Base-by-base conservation (phyloP, 2,329 filamentous ascomycete species). In the Fusarium kyushuense region DNA sequence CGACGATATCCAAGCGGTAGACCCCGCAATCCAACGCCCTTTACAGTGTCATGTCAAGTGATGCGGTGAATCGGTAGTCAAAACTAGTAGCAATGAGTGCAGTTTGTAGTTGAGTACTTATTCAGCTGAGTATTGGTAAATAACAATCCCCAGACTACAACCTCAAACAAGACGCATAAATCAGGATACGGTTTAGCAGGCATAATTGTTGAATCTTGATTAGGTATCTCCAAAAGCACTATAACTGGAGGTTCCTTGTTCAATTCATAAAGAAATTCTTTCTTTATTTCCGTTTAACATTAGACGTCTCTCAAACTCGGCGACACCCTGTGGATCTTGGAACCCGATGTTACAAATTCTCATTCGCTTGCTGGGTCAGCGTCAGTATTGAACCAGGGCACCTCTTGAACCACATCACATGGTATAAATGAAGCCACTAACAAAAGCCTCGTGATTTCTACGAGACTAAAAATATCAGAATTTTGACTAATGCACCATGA, bases 1-100 rank as follows among this genome's bases (percentile, higher is more conserved):
- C 59, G 59, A 63, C 23, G 58, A 63, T 63, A 63, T 63, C 59
- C 59, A 63, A 63, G 30, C 49, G 42, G 47, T 47, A 62, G 46
- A 57, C 59, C 59, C 59, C 59, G 59, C 59, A 63, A 43, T 38
- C 35, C 27, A 54, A 55, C 59, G 59, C 58, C 58, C 58, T 62
- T 62, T 62, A 40, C 46, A 29, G 36, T 61, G 58, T 61, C 58
- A 61, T 61, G 36, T 38, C 56, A 62, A 41, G 3, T 23, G 38
- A 40, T 46, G 21, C 9, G 3, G 45, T 36, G 21, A 49, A 8
- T 12, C 17, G 3, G 6, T 5, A 38, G 13, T 11, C 23, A 21
- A 51, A 25, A 35, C 27, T 30, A 27, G 42, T 19, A 27, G 19
- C 17, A 19, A 45, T 19, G 14, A n/a, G n/a, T n/a, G n/a, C n/a